Evolutionary conservation across 805 yeast genomes (phyloP).

Genomic region (Kuraishia borneana): DNA sequence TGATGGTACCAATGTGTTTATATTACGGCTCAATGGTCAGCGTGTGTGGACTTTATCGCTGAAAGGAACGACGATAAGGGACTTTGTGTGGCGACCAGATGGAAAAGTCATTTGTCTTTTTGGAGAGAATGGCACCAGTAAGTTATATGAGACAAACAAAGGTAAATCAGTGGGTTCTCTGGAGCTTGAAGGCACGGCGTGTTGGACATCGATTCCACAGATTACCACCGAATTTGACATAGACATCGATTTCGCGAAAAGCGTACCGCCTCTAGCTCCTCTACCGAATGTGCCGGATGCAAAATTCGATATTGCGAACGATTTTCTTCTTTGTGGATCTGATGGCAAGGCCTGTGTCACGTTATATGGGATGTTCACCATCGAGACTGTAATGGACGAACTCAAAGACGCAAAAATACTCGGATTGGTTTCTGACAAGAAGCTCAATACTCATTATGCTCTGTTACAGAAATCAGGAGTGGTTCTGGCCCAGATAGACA

Average conservation of each 20-base stretch:
- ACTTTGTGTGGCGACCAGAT: slow-evolving; percentile 5
- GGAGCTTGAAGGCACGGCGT: slow-evolving; percentile 1
- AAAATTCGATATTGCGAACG: slow-evolving; percentile 13
- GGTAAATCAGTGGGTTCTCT: slow-evolving; percentile 15
- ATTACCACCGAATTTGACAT: too few species aligned
- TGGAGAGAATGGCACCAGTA: slow-evolving; percentile 11
- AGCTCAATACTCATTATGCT: slow-evolving; percentile 14
- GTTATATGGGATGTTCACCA: slow-evolving; percentile 21
- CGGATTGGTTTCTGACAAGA: slow-evolving; percentile 8
- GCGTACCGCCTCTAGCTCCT: slow-evolving; percentile 13
- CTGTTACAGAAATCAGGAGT: slow-evolving; percentile 10
- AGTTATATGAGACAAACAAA: slow-evolving; percentile 16
- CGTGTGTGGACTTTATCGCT: slow-evolving; percentile 16
- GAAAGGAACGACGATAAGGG: slow-evolving; percentile 1
- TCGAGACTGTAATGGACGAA: slow-evolving; percentile 14
- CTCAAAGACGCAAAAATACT: slow-evolving; percentile 4
- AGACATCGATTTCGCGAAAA: slow-evolving; percentile 12
- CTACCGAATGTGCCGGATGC: slow-evolving; percentile 6
- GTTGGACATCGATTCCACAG: too few species aligned
- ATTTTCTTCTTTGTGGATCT: slow-evolving; percentile 17
- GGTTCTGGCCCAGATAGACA: slow-evolving; percentile 12
- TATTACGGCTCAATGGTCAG: slow-evolving; percentile 19
- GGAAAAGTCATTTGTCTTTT: slow-evolving; percentile 15
- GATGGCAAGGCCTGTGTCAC: slow-evolving; percentile 13
- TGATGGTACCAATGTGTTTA: slow-evolving; percentile 14